These are phyloP conservation scores for Cylindrotheca closterium DNA, from an alignment of 108 stramenopile species.

Conservation along the genomic window DNA sequence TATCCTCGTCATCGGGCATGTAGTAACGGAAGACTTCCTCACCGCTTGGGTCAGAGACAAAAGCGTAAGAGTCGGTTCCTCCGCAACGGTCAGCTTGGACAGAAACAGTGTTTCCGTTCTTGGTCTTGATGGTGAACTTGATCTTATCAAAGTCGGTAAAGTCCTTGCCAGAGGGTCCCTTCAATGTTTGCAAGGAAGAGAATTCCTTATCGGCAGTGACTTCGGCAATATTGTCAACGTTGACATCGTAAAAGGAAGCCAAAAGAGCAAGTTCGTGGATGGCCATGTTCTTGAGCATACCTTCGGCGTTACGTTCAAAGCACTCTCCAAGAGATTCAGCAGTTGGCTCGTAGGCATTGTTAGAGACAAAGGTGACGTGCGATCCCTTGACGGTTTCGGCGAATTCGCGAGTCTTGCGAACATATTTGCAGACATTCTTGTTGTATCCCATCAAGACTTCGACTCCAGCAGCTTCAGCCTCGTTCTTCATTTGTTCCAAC, in stretches of 20 bases:
- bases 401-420: slow-evolving; percentile 83
- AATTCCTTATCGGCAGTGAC: slow-evolving; percentile 87
- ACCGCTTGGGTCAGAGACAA: slow-evolving; percentile 66
- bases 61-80: slow-evolving; percentile 80
- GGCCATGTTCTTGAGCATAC: slow-evolving; percentile 96
- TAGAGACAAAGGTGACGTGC: slow-evolving; percentile 84
- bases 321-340: slow-evolving; percentile 88
- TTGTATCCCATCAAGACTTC: slow-evolving; percentile 91
- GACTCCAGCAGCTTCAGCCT: slow-evolving; percentile 74
- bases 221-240: slow-evolving; percentile 82
- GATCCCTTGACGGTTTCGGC: slow-evolving; percentile 71
- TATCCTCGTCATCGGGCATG: slow-evolving; percentile 91
- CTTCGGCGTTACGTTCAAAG: slow-evolving; percentile 92
- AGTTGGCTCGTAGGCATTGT: slow-evolving; percentile 91
- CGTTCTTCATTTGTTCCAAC: slow-evolving; percentile 65
- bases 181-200: slow-evolving; percentile 74
- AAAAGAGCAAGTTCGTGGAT: slow-evolving; percentile 90
- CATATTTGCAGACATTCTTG: slow-evolving; percentile 93
- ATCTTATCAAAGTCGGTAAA: slow-evolving; percentile 92
- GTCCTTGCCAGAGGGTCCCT: slow-evolving; percentile 73
- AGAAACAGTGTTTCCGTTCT: slow-evolving; percentile 82
- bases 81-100: slow-evolving; percentile 89
- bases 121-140: slow-evolving; percentile 93
- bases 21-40: slow-evolving; percentile 85
- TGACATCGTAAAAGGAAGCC: slow-evolving; percentile 87